Base-by-base conservation (phyloP, 805 yeast genomes). In the Ogataea henricii region DNA sequence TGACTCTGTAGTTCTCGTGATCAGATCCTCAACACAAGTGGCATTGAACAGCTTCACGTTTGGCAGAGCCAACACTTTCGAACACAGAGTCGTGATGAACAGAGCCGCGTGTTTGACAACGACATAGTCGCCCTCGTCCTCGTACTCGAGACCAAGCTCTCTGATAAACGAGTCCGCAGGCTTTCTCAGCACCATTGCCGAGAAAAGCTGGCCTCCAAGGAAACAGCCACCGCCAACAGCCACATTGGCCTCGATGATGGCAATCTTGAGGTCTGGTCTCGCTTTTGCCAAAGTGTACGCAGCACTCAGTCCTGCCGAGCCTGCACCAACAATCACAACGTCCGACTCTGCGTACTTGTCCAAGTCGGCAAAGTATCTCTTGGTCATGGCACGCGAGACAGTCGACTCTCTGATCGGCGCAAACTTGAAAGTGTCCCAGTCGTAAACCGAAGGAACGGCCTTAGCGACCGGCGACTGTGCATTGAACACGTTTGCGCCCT, bases 161-260 rank as follows among this genome's bases (percentile, higher is more conserved):
- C 79, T 75, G 63, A 85, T 72, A 68, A 85, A 85, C 51, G 73
- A 60, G 51, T 85, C 82, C n/a, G 90, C 87, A 16, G 90, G 91
- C 67, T 85, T 85, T 68, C 91, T 79, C 76, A 84, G 72, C 45
- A 85, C 81, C 90, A 85, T 85, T 32, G 90, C 89, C 23, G 86
- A 79, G 66, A 85, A 83, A 52, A 85, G 70, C 64, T 83, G 89
- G 10, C 90, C 92, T 47, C 89, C 89, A 40, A 85, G 71, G 83
- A 87, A 84, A 49, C 86, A 81, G 23, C 92, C 92, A 53, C 91
- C 92, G 48, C 91, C 91, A 46, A 87, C 85, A 27, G 87, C 76
- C n/a, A 85, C 88, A 53, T 78, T 76, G 29, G 88, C 83, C 69
- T 85, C 92, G 48, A 85, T 76, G 53, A 83, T 81, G 51, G 89